phyloP scores from a whole-genome alignment of 1,284 basidiomycete genomes.

The Cryptococcus sp. region DNA sequence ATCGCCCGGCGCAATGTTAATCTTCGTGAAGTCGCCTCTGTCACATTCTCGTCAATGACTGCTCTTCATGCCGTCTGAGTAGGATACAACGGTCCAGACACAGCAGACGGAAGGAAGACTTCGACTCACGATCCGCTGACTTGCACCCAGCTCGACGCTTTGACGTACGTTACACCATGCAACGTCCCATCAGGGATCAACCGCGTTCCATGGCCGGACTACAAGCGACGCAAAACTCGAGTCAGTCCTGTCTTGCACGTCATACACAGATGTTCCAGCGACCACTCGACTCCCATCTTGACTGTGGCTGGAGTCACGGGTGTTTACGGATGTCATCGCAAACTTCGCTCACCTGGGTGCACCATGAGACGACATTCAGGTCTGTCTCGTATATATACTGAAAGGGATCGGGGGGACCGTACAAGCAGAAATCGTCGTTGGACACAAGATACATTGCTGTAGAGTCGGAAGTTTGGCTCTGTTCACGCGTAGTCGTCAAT shows the following conservation, averaged over 20 bases:
- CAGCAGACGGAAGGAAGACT: not conserved
- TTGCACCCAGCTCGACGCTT: slow-evolving; percentile 36
- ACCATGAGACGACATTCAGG: slow-evolving; percentile 37
- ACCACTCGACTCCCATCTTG: no score
- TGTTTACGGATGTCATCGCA: not conserved
- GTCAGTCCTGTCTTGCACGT: not conserved
- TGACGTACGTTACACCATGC: slow-evolving; percentile 43
- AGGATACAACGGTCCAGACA: no score
- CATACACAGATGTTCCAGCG: no score
- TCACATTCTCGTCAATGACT: no score
- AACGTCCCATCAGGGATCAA: slow-evolving; percentile 42
- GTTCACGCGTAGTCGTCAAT: not conserved
- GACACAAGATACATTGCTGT: slow-evolving; percentile 21
- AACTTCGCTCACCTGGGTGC: slow-evolving; percentile 27
- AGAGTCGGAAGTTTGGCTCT: slow-evolving; percentile 12
- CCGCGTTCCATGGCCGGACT: slow-evolving; percentile 28
- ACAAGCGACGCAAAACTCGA: no score
- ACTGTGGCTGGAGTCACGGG: not conserved
- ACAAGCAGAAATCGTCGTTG: slow-evolving; percentile 40
- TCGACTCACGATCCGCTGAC: slow-evolving; percentile 35
- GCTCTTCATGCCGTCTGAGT: no score
- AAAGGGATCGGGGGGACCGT: slow-evolving; percentile 30
- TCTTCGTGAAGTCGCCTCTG: slow-evolving; percentile 44
- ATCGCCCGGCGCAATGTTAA: slow-evolving; percentile 39
- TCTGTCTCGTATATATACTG: slow-evolving; percentile 18